phyloP scores from a whole-genome alignment of 768 basidiomycete species.

The Antrodiella citrinella region DNA sequence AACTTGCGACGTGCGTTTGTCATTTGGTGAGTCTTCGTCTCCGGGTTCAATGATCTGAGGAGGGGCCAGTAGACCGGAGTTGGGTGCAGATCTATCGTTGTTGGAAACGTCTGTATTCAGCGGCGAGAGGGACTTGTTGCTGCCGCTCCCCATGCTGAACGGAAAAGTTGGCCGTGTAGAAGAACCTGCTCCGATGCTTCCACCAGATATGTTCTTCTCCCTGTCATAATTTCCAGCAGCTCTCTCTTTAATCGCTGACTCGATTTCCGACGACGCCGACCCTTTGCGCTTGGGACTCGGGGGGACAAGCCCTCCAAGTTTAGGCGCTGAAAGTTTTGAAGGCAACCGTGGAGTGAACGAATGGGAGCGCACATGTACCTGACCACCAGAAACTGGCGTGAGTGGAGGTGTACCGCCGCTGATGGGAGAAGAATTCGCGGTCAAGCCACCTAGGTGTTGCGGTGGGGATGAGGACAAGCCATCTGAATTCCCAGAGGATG shows the following conservation, averaged over 20 bases:
- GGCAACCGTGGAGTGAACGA: conserved; percentile 66
- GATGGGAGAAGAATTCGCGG: conserved; percentile 17
- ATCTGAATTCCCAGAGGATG: conserved; percentile 22
- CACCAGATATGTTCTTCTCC: conserved; percentile 13
- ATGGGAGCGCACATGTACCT: conserved; percentile 57
- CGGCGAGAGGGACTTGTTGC: conserved; percentile 11
- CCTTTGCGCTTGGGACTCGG: conserved; percentile 52
- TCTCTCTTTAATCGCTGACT: conserved; percentile 8
- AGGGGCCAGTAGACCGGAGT: conserved; percentile 36
- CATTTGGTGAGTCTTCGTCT: conserved; percentile 21
- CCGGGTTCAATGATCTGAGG: conserved; percentile 39
- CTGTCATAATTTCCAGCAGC: conserved; percentile 10
- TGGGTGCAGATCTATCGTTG: conserved; percentile 11
- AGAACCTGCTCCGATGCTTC: conserved; percentile 11
- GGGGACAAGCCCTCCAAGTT: conserved; percentile 31
- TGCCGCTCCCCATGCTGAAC: conserved; percentile 21
- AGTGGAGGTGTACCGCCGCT: conserved; percentile 14
- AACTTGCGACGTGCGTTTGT: conserved; percentile 71
- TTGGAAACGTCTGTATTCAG: conserved; percentile 5
- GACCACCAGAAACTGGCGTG: conserved; percentile 18
- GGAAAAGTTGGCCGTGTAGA: conserved; percentile 22
- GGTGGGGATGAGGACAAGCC: conserved; percentile 26
- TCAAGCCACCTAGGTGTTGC: conserved; percentile 10
- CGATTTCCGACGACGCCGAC: conserved; percentile 32
- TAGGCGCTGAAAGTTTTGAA: conserved; percentile 55